Percentiles rank a stretch among this genome's conserved stretches.
Evolutionary conservation across 257 asterid genomes (phyloP).

Genomic region (Penstemon eatonii): DNA sequence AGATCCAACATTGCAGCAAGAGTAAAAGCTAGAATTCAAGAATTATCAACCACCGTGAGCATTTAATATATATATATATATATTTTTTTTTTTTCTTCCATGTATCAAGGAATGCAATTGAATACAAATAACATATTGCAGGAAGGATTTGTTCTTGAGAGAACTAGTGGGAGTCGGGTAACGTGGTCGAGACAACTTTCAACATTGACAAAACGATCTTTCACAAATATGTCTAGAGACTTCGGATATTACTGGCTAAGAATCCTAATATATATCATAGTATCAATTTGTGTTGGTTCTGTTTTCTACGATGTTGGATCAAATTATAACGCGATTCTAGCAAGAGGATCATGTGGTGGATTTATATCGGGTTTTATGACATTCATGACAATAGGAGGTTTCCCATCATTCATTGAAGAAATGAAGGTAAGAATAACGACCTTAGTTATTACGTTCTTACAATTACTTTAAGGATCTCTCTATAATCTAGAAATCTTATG

Average conservation of each 20-base stretch:
- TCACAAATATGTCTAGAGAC: slow-evolving; percentile 76
- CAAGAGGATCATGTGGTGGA: slow-evolving; percentile 88
- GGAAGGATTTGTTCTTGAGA: slow-evolving; percentile 44
- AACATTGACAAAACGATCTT: slow-evolving; percentile 69
- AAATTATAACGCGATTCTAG: slow-evolving; percentile 49
- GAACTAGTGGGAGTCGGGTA: slow-evolving; percentile 59
- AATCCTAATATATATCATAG: slow-evolving; percentile 51
- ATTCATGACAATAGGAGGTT: slow-evolving; percentile 94
- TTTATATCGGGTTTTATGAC: slow-evolving; percentile 89
- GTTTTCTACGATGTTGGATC: slow-evolving; percentile 74
- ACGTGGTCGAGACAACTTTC: slow-evolving; percentile 61
- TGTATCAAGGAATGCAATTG: no score
- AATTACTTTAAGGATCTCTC: not conserved
- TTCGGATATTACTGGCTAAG: slow-evolving; percentile 91
- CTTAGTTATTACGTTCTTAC: not conserved
- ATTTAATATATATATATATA: not conserved
- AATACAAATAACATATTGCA: slow-evolving; percentile 26
- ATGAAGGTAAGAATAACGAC: slow-evolving; percentile 53
- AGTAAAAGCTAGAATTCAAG: slow-evolving; percentile 44
- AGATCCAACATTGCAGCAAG: slow-evolving; percentile 44
- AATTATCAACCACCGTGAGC: slow-evolving; percentile 52
- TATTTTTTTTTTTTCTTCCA: no score
- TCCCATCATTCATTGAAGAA: slow-evolving; percentile 95
- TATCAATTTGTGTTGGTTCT: slow-evolving; percentile 71
- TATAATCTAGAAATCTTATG: slow-evolving; percentile 8